Conservation (phyloP, 345 rosid species). For the Rhodamnia argentea region DNA sequence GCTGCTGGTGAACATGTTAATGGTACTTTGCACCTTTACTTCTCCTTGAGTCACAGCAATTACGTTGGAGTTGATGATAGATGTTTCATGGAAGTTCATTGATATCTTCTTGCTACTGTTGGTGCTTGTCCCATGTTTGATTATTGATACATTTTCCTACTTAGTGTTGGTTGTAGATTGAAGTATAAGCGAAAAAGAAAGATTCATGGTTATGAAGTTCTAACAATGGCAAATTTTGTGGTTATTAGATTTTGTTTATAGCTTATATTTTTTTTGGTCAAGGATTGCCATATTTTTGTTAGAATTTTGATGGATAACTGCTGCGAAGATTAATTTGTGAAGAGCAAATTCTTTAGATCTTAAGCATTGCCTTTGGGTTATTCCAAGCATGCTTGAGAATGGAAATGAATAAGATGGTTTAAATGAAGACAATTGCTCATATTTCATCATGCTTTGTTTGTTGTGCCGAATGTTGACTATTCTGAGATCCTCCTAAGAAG, state of each 20-base stretch:
- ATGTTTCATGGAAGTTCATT: not conserved
- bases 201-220: not conserved
- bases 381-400: not conserved
- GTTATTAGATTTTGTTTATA: not conserved
- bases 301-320: not conserved
- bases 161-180: not conserved
- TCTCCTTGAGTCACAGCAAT: not conserved
- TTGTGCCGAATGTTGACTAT: not conserved
- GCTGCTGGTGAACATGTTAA: conserved; percentile 45
- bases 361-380: not conserved
- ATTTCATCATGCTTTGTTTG: not conserved
- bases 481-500: not conserved
- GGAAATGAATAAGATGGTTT: not conserved
- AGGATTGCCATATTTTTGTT: not conserved
- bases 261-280: not conserved
- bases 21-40: conserved; percentile 27
- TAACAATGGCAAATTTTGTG: not conserved
- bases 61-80: not conserved
- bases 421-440: not conserved
- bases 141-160: not conserved
- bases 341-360: not conserved
- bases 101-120: not conserved
- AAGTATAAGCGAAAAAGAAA: not conserved
- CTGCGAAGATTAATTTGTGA: not conserved
- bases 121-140: not conserved